A percentile compares a stretch with the other conserved stretches of the same genome.
These are phyloP conservation scores for Eucalyptus cloeziana DNA, from an alignment of 345 rosid species.

Conservation along the genomic window DNA sequence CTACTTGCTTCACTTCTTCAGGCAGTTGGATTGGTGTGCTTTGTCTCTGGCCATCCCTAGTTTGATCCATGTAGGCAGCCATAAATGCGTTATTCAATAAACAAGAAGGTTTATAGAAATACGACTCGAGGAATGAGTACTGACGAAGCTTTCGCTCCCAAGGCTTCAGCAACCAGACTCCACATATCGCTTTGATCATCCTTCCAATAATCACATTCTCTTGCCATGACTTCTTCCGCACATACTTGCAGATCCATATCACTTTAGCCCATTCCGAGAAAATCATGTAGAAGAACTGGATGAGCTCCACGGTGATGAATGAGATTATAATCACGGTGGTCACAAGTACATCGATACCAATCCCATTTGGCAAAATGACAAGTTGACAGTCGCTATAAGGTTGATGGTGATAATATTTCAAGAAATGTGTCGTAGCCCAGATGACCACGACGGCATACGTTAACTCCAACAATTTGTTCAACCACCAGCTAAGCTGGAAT, in stretches of 20 bases:
- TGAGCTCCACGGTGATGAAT: neutral
- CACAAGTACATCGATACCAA: neutral
- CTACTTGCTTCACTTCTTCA: neutral
- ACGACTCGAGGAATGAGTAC: neutral
- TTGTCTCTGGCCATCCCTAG: neutral
- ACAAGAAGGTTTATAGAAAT: neutral
- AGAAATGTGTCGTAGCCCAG: neutral
- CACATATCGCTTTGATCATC: neutral
- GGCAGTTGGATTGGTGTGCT: neutral
- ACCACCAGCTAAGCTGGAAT: neutral
- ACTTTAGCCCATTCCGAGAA: neutral
- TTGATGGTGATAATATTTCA: too few species aligned
- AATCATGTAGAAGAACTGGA: neutral
- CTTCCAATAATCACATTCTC: neutral
- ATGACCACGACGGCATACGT: neutral
- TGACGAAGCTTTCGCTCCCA: neutral
- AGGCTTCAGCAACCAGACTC: neutral
- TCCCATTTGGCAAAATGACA: neutral
- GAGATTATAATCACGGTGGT: neutral
- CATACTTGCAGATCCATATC: neutral
- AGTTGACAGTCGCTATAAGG: too few species aligned
- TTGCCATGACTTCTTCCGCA: neutral
- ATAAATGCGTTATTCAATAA: neutral
- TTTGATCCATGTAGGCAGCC: neutral
- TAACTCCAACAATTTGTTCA: neutral